Evolutionary conservation across 202 grass and related monocot species (phyloP).

Genomic region (Setaria viridis): DNA sequence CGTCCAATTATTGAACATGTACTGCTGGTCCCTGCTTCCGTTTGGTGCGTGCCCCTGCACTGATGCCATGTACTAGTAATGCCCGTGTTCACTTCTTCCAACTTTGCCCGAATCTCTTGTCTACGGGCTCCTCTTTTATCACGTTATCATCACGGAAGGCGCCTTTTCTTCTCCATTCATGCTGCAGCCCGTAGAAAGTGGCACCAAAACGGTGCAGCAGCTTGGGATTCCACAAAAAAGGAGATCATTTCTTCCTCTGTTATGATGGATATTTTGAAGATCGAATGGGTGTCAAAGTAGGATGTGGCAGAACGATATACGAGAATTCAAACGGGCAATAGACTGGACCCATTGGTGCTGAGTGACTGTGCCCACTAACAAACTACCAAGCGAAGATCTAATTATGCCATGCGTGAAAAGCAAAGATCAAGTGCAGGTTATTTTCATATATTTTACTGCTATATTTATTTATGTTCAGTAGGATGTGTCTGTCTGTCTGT

Average conservation of each 20-base stretch:
- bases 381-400: constrained; percentile 31
- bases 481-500: not conserved
- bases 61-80: constrained; percentile 27
- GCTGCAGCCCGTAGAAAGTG: constrained; percentile 37
- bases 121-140: constrained; percentile 22
- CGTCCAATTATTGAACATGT: constrained; percentile 48
- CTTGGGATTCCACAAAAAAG: not conserved
- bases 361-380: constrained; percentile 42
- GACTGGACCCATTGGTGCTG: constrained; percentile 21
- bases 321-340: constrained; percentile 14
- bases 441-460: constrained; percentile 15
- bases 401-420: constrained; percentile 43
- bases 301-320: constrained; percentile 10
- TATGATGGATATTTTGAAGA: constrained; percentile 47
- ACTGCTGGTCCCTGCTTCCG: constrained; percentile 41
- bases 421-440: constrained; percentile 1
- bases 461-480: not conserved
- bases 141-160: constrained; percentile 31
- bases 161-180: not conserved
- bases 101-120: constrained; percentile 40
- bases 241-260: constrained; percentile 38
- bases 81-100: constrained; percentile 33
- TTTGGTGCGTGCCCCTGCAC: constrained; percentile 18
- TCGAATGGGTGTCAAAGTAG: not conserved
- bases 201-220: not conserved